Conservation (phyloP, 2,329 filamentous ascomycete genomes). For the Neurospora crassa region DNA sequence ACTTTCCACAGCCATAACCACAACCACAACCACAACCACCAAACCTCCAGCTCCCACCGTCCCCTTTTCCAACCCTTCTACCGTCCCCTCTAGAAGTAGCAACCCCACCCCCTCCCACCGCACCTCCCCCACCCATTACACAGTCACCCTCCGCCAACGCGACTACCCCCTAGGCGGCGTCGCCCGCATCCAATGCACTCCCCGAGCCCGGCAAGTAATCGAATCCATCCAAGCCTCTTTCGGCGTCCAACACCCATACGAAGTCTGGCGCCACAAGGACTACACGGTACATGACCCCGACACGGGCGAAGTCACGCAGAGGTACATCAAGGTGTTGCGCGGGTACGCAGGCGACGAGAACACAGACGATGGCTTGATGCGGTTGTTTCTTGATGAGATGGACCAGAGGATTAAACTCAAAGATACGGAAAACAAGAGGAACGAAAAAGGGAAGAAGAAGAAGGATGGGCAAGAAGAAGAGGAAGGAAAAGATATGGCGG, state of each 20-base stretch:
- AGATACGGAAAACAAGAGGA: not conserved
- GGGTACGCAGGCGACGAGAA: not conserved
- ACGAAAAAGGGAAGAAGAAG: not conserved
- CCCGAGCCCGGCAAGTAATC: not conserved
- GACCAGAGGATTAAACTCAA: accelerated
- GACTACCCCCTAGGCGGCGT: not conserved
- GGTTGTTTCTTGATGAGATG: not conserved
- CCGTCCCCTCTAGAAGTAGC: no score
- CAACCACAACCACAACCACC: not conserved
- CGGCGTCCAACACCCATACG: not conserved
- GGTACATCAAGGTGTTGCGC: not conserved
- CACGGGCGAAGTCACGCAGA: not conserved
- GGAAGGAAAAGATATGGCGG: not conserved
- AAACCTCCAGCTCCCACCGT: not conserved
- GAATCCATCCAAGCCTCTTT: not conserved
- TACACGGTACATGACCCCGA: not conserved
- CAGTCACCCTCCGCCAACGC: not conserved
- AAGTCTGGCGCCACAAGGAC: not conserved
- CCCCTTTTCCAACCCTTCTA: no score
- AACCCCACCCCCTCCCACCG: not conserved
- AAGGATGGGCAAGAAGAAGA: not conserved
- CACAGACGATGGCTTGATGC: not conserved
- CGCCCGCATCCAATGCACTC: not conserved
- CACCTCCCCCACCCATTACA: not conserved
- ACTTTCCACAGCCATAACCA: not conserved